A percentile compares a stretch with the other conserved stretches of the same genome.
These are phyloP conservation scores for Hyphopichia burtonii DNA, from an alignment of 1,139 yeast species.

Conservation along the genomic window DNA sequence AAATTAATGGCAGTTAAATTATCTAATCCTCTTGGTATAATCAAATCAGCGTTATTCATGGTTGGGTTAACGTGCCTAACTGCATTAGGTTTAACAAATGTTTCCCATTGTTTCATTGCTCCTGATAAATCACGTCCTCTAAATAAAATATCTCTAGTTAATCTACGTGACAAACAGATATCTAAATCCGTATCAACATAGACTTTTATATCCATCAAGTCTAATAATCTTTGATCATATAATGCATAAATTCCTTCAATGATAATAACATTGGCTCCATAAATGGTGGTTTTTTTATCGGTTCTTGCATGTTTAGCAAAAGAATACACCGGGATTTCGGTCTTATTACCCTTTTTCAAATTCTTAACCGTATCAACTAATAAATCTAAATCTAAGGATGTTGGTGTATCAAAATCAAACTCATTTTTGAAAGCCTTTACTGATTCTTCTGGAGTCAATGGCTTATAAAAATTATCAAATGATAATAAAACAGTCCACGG, in stretches of 20 bases:
- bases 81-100: conserved; percentile 90
- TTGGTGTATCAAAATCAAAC: conserved; percentile 86
- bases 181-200: conserved; percentile 95
- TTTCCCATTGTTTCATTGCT: conserved; percentile 84
- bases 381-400: conserved; percentile 75
- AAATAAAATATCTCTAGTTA: conserved; percentile 80
- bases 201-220: conserved; percentile 79
- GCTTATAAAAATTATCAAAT: conserved; percentile 86
- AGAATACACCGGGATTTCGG: conserved; percentile 84
- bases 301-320: conserved; percentile 75
- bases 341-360: conserved; percentile 56
- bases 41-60: conserved; percentile 76
- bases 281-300: conserved; percentile 67
- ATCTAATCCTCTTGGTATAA: conserved; percentile 87
- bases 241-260: conserved; percentile 90
- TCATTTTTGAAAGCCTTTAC: conserved; percentile 61
- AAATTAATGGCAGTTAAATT: conserved; percentile 76
- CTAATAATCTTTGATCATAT: conserved; percentile 65
- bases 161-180: conserved; percentile 82
- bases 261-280: conserved; percentile 92
- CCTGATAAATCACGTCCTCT: conserved; percentile 85
- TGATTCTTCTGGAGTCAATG: conserved; percentile 61
- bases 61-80: conserved; percentile 76
- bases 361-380: conserved; percentile 61
- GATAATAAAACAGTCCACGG: conserved; percentile 97